Percentiles rank a stretch among this genome's conserved stretches.
phyloP scores from a whole-genome alignment of 108 stramenopile genomes.

The Pseudonitzschia pungens region DNA sequence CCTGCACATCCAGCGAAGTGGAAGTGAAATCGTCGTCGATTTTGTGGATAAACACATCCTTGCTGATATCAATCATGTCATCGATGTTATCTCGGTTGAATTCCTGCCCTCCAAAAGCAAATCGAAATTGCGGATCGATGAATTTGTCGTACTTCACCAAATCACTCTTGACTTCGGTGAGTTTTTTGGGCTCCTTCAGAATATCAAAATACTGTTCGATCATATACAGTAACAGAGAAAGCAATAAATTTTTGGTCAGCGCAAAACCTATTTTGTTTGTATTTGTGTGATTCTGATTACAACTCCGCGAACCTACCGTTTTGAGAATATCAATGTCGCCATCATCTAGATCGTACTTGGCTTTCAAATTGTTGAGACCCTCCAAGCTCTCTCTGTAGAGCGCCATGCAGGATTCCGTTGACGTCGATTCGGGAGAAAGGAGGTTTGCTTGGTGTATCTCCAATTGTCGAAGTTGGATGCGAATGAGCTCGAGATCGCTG shows the following conservation, averaged over 20 bases:
- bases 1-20: neutral
- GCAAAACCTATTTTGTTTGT: too few species aligned
- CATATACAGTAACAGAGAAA: neutral
- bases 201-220: neutral
- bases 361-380: neutral
- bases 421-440: neutral
- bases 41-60: neutral
- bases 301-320: conserved; percentile 2
- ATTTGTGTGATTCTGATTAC: too few species aligned
- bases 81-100: conserved; percentile 1
- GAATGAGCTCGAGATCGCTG: neutral
- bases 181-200: neutral
- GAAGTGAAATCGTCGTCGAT: conserved; percentile 1
- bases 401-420: neutral
- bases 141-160: neutral
- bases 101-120: neutral
- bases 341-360: neutral
- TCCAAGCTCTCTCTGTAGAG: neutral
- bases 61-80: neutral
- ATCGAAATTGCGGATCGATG: neutral
- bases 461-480: neutral
- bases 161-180: neutral
- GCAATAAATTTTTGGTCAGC: neutral
- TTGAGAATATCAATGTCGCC: neutral
- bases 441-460: neutral